Conservation (phyloP, 208 protist species). For the Acanthamoeba quina region DNA sequence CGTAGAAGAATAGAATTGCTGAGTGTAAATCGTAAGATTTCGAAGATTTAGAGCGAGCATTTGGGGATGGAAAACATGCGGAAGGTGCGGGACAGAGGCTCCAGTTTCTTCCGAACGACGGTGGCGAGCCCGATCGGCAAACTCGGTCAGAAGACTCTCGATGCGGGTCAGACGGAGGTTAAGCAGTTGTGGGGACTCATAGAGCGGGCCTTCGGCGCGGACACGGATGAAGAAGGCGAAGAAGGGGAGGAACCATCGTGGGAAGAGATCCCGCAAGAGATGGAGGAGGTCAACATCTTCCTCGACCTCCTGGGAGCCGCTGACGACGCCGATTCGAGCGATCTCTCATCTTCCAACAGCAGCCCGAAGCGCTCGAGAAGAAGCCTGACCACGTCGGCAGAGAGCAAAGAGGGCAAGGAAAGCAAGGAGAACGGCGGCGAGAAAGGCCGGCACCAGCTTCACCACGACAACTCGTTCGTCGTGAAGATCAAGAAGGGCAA, state of each 20-base stretch:
- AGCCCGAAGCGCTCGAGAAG: too few species aligned
- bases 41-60: neutral
- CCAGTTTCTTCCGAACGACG: neutral
- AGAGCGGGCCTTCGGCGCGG: neutral
- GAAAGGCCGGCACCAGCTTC: too few species aligned
- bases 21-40: neutral
- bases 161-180: slow-evolving; percentile 41
- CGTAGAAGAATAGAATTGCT: neutral
- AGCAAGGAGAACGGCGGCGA: too few species aligned
- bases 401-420: too few species aligned
- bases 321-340: too few species aligned
- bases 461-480: too few species aligned
- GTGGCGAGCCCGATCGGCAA: neutral
- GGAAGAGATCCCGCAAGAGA: slow-evolving; percentile 14
- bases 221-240: neutral
- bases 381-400: too few species aligned
- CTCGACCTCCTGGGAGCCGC: neutral
- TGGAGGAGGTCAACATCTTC: slow-evolving; percentile 45
- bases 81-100: neutral
- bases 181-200: slow-evolving; percentile 33
- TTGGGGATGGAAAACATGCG: neutral
- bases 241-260: slow-evolving; percentile 17
- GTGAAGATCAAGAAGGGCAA: too few species aligned
- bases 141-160: neutral
- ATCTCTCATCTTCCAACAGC: too few species aligned